Conservation (phyloP, 2,329 filamentous ascomycete genomes). For the Ascochyta viciae-villosae region DNA sequence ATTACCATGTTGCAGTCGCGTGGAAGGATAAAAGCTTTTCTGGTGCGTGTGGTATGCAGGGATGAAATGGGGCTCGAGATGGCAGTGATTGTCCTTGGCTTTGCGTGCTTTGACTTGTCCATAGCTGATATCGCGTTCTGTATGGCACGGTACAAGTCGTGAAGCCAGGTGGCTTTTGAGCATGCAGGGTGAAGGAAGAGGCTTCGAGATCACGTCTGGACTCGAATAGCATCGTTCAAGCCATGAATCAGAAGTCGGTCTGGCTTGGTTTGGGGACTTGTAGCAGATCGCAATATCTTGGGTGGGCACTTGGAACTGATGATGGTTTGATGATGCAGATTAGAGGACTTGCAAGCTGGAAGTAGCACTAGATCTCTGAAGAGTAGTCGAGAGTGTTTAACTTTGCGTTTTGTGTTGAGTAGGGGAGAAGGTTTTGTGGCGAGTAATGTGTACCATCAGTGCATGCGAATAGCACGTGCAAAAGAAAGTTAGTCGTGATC, state of each 20-base stretch:
- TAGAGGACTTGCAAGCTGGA: not conserved
- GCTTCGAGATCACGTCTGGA: no score
- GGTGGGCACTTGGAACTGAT: not conserved
- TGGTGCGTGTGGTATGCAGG: not conserved
- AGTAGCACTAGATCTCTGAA: not conserved
- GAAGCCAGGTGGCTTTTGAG: not conserved
- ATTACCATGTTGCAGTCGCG: constrained; percentile 12
- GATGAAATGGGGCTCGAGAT: not conserved
- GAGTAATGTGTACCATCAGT: not conserved
- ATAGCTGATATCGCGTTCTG: no score
- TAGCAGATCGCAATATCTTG: not conserved
- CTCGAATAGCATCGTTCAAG: no score
- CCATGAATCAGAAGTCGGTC: no score
- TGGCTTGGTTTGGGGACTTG: not conserved
- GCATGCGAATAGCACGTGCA: not conserved
- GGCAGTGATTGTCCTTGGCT: not conserved
- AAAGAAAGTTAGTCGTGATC: no score
- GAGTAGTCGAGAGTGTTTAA: no score
- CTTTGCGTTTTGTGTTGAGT: no score
- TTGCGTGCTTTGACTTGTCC: not conserved
- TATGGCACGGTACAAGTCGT: not conserved
- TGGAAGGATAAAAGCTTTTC: constrained; percentile 2
- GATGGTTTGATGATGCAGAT: not conserved
- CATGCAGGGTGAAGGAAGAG: not conserved
- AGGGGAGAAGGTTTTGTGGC: no score